Base-by-base conservation (phyloP, 2,329 filamentous ascomycete genomes). In the Dactylella cylindrospora region DNA sequence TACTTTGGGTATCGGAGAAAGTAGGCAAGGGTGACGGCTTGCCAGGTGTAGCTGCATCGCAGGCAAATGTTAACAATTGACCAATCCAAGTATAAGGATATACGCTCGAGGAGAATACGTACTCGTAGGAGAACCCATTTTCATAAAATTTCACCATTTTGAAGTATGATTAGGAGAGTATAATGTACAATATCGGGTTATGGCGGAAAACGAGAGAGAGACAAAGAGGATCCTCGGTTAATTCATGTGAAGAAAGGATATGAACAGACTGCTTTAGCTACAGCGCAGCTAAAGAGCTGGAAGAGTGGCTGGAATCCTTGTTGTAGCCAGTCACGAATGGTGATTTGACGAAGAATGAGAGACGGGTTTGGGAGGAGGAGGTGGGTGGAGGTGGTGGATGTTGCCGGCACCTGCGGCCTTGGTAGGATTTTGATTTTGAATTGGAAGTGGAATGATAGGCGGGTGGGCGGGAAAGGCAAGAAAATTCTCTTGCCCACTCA, bases 1-100 rank as follows among this genome's bases (percentile, higher is more conserved):
- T 64, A 68, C 67, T 69, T 69, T 29, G 86, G 89, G 75, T 93
- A 93, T 67, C 88, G 86, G 43, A 93, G 84, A 75, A 91, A 93
- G 79, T 89, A 93, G 75, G 88, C 88, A 73, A 93, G 84, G 41
- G 87, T 89, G 65, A 93, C 88, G 72, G 87, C 87, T 65, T 86
- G 84, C 76, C 91, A 91, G 41, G 86, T 84, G 74, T 91, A 88
- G 66, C 84, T 79, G 78, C 26, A 15, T 23, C 28, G 36, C 50
- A 57, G 32, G 25, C 22, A 54, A 39, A 36, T 20, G 12, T 19
- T 15, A 25, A 31, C 17, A 17, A 38, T 13, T 28, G 6, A 28
- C n/a, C 8, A 31, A 46, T 29, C n/a, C 32, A 26, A 15, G 44
- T 23, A 9, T 44, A 45, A 47, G 25, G 33, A 41, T 45, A 45